Base-by-base conservation (phyloP, 805 yeast genomes). In the Pichia ethanolica region DNA sequence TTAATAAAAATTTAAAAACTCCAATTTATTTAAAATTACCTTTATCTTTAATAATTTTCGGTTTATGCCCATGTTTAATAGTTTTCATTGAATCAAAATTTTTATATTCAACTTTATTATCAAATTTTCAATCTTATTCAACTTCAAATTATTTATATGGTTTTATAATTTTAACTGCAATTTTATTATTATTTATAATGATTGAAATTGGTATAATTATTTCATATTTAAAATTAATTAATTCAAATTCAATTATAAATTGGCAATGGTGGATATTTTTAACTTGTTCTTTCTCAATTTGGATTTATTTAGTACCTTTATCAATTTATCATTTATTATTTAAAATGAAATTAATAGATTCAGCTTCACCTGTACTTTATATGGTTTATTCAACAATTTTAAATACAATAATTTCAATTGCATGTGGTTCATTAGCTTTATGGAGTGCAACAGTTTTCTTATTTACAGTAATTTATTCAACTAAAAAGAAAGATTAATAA, bases 201-300 rank as follows among this genome's bases (percentile, higher is more conserved):
- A 69, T 79, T 38, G 95, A 88, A 64, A 78, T 85, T 47, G 79
- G 90, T 8, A 73, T 88, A 27, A 78, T 88, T 40, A 80, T 85
- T 6, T 74, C 83, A 9, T 88, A 83, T 59, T 61, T 84, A 40
- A 74, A 83, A 41, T 71, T 88, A 58, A 71, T 62, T 46, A 51
- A 59, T 25, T 64, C 65, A n/a, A 66, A 78, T 59, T 80, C 79
- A 46, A 77, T 78, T 45, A 69, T 34, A 8, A 44, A 74, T 56
- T 89, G 96, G 96, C 87, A 86, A 61, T 88, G 96, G 96, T 73
- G 82, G 56, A 72, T 89, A 11, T 88, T 87, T 64, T 64, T 79
- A 47, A 78, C 82, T 32, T 87, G 95, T 5, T 71, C 80, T 1
- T 70, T 79, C 5, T 80, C 90, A 50, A 76, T 86, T 44, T 88